A percentile compares a stretch with the other conserved stretches of the same genome.
These are phyloP conservation scores for Macrophomina pseudophaseolina DNA, from an alignment of 2,329 filamentous ascomycete species.

Conservation along the genomic window DNA sequence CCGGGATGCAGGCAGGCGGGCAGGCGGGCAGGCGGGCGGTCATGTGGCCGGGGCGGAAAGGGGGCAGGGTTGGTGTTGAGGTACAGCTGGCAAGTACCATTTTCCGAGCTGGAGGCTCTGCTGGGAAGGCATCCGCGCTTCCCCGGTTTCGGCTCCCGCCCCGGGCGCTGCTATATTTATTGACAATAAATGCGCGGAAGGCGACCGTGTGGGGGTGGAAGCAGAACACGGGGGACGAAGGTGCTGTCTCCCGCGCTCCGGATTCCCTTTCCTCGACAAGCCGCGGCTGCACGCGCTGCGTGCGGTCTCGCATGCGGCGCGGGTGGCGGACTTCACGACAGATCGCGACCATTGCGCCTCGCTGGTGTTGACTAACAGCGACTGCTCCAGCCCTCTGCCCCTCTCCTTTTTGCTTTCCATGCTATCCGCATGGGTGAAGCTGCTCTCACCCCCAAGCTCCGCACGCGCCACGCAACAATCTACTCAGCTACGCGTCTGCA, in stretches of 20 bases:
- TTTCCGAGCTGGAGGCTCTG: conserved; percentile 20
- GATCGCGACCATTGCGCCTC: background rate
- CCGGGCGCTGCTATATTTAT: conserved; percentile 21
- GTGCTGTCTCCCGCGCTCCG: conserved; percentile 1
- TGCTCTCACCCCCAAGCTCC: background rate
- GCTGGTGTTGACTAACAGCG: conserved; percentile 9
- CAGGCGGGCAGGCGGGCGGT: background rate
- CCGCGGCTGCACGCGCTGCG: background rate
- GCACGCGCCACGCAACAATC: conserved; percentile 7
- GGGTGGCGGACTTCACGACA: conserved; percentile 11
- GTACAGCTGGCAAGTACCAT: background rate
- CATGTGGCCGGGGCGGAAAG: conserved; percentile 17
- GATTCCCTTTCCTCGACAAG: background rate
- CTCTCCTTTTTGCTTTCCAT: background rate
- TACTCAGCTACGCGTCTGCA: conserved; percentile 10
- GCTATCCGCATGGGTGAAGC: conserved; percentile 3
- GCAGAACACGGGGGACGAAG: background rate
- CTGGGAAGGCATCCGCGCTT: conserved; percentile 16
- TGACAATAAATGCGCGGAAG: conserved; percentile 22
- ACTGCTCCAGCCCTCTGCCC: conserved; percentile 10
- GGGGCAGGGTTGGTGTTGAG: conserved; percentile 16
- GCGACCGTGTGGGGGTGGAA: conserved; percentile 11
- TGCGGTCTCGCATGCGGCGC: background rate
- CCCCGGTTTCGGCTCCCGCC: conserved; percentile 23
- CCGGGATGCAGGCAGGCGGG: background rate